Base-by-base conservation (phyloP, 495 filamentous ascomycete species). In the Daldinia childiae region DNA sequence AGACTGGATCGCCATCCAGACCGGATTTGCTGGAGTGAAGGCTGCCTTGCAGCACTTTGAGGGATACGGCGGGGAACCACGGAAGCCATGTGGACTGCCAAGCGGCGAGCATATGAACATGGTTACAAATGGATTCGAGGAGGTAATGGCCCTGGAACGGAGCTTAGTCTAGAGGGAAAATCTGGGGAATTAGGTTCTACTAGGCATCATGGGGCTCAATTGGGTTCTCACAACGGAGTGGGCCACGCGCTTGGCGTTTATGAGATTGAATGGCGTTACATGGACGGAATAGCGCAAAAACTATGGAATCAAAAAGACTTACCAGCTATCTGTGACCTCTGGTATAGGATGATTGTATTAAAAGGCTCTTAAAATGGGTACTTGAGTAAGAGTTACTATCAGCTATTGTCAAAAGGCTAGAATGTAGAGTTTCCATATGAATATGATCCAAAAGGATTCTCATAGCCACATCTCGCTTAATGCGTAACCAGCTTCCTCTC, bases 21-120 rank as follows among this genome's bases (percentile, higher is more conserved):
- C 88, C 8, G 91, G 91, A 43, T 93, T 95, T 68, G 90, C 92
- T 3, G 92, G 92, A 3, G 93, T 93, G 45, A 95, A 96, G 87
- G 86, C 87, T 57, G 92, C 90, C 9, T 88, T 96, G 72, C 88
- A 92, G 78, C 83, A 82, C 19, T 93, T 92, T 77, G 89, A 88
- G 73, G 91, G 91, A n/a, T 92, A 92, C 72, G 90, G 90, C 50
- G 91, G 90, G 8, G 88, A 84, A 72, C 90, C 90, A n/a, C 83
- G 91, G 26, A 81, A 85, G 69, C 90, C 91, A 60, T 82, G 92
- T 73, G 85, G 81, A 66, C 80, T 85, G 71, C 77, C 91, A 63
- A 81, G 82, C 17, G 77, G 87, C 76, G 79, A 82, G 15, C 78
- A 89, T 24, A 85, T 86, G 43, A 81, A 84, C 27, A 86, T 85